Conservation (phyloP, 495 filamentous ascomycete species). For the Hamigera avellanea region DNA sequence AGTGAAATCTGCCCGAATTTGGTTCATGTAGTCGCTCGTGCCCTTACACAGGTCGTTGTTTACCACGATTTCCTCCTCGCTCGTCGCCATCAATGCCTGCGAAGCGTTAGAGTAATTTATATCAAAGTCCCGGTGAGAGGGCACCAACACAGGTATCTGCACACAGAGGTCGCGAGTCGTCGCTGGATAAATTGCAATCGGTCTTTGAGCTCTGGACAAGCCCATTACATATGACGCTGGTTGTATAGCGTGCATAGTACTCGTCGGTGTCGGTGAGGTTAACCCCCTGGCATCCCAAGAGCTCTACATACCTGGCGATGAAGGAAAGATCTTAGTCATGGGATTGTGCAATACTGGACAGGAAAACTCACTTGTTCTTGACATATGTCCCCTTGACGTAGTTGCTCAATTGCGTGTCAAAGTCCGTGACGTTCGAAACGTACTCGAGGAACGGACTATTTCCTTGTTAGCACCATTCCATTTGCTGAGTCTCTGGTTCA, state of each 20-base stretch:
- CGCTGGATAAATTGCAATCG: constrained; percentile 52
- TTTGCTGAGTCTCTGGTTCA: constrained; percentile 4
- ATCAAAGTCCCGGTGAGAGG: neutral
- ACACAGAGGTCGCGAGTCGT: constrained; percentile 66
- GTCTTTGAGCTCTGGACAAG: constrained; percentile 83
- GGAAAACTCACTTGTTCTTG: constrained; percentile 52
- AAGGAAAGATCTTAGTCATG: neutral
- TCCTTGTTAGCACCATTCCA: constrained; percentile 14
- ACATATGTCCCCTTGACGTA: constrained; percentile 70
- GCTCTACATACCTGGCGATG: constrained; percentile 22
- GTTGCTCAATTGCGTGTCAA: constrained; percentile 62
- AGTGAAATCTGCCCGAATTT: constrained; percentile 87
- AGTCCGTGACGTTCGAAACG: constrained; percentile 63
- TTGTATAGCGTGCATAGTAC: constrained; percentile 90
- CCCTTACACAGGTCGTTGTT: constrained; percentile 58
- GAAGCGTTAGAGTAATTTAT: constrained; percentile 12
- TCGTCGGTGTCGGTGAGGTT: constrained; percentile 70
- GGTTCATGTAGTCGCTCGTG: constrained; percentile 48
- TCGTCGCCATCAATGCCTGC: constrained; percentile 73
- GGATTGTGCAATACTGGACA: neutral
- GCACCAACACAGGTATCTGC: constrained; percentile 76
- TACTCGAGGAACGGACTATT: constrained; percentile 75
- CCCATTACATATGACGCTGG: constrained; percentile 84
- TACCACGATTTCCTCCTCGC: constrained; percentile 73
- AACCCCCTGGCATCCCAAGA: constrained; percentile 72